A percentile compares a stretch with the other conserved stretches of the same genome.
Evolutionary conservation across 768 basidiomycete species (phyloP).

Genomic region (Kwoniella newhampshirensis): DNA sequence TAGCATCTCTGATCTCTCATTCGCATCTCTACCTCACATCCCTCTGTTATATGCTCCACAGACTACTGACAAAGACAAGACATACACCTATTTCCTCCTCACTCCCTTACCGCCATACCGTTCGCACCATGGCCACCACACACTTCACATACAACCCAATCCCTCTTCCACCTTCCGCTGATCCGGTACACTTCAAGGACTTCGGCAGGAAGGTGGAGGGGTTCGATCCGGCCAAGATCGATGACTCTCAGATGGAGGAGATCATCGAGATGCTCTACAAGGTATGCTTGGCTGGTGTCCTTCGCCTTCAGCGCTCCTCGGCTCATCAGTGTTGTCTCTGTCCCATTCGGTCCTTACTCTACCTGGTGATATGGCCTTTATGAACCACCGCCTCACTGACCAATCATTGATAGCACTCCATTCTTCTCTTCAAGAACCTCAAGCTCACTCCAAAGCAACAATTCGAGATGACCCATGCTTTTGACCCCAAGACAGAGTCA

Average conservation of each 20-base stretch:
- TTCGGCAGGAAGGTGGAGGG: constrained; percentile 79
- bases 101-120: neutral
- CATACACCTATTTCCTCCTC: neutral
- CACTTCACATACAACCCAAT: constrained; percentile 56
- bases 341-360: neutral
- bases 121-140: constrained; percentile 9
- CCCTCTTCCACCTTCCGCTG: constrained; percentile 70
- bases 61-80: no score
- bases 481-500: constrained; percentile 65
- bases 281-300: constrained; percentile 58
- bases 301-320: neutral
- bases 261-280: constrained; percentile 73
- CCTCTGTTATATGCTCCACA: no score
- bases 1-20: no score
- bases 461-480: constrained; percentile 80
- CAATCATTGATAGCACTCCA: constrained; percentile 60
- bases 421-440: constrained; percentile 71
- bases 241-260: constrained; percentile 65
- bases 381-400: neutral
- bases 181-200: constrained; percentile 64
- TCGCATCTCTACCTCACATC: no score
- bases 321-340: neutral
- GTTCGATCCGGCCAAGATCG: constrained; percentile 63
- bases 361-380: no score
- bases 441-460: constrained; percentile 76